Percentiles rank a stretch among this genome's conserved stretches.
Evolutionary conservation across 768 basidiomycete genomes (phyloP).

Genomic region (Pluteus cervinus): DNA sequence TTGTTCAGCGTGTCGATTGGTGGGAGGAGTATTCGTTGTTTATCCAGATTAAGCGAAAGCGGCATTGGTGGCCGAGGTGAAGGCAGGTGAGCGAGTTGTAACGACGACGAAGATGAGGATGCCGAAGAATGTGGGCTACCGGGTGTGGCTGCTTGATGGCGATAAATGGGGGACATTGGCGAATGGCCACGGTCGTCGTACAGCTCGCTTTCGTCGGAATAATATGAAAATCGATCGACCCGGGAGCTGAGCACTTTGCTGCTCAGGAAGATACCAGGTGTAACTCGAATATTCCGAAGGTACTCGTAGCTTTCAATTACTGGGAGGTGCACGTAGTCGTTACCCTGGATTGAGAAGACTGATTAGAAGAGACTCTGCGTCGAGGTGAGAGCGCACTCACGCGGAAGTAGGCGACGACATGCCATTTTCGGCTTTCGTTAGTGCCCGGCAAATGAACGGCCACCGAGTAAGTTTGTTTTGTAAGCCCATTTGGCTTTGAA

Average conservation of each 20-base stretch:
- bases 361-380: too few relatives aligned
- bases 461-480: conserved; percentile 82
- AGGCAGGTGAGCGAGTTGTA: conserved; percentile 7
- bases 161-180: conserved; percentile 12
- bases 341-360: conserved; percentile 37
- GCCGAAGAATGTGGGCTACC: conserved; percentile 9
- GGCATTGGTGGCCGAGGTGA: conserved; percentile 7
- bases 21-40: conserved; percentile 15
- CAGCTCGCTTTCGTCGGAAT: conserved; percentile 39
- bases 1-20: conserved; percentile 20
- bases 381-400: conserved; percentile 32
- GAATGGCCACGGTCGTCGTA: conserved; percentile 22
- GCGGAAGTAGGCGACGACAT: conserved; percentile 79
- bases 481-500: conserved; percentile 74
- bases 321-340: conserved; percentile 65
- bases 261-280: conserved; percentile 67
- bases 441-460: conserved; percentile 60
- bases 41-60: conserved; percentile 5
- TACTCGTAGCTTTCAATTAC: conserved; percentile 73
- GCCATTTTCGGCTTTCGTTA: conserved; percentile 65
- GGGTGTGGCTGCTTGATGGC: conserved; percentile 13
- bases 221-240: conserved; percentile 37
- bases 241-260: conserved; percentile 46
- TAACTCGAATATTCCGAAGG: conserved; percentile 60
- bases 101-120: conserved; percentile 9